These are phyloP conservation scores for California macrophylla DNA, from an alignment of 441 rosid genomes.

Conservation along the genomic window DNA sequence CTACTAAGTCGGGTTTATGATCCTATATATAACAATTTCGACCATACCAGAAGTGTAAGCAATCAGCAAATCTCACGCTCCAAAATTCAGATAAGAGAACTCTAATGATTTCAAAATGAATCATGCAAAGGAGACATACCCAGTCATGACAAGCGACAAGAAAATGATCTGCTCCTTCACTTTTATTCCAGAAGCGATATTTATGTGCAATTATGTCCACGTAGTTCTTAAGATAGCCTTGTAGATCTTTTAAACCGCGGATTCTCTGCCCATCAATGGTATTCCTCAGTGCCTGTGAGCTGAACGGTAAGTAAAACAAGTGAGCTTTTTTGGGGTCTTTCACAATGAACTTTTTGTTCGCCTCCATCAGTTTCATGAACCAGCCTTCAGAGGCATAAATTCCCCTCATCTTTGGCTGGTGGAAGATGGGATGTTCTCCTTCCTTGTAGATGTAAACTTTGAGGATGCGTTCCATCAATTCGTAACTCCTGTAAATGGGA, in stretches of 20 bases:
- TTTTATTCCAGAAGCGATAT: slow-evolving; percentile 78
- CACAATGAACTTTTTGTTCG: slow-evolving; percentile 58
- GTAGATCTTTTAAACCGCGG: slow-evolving; percentile 31
- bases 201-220: slow-evolving; percentile 45
- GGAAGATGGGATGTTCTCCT: slow-evolving; percentile 79
- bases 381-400: slow-evolving; percentile 91
- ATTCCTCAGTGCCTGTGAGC: slow-evolving; percentile 46
- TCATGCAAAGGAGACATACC: slow-evolving; percentile 40
- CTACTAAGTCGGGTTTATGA: neutral
- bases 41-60: neutral
- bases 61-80: neutral
- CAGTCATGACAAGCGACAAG: slow-evolving; percentile 91
- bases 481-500: slow-evolving; percentile 52
- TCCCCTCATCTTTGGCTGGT: slow-evolving; percentile 60
- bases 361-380: slow-evolving; percentile 84
- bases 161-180: slow-evolving; percentile 77
- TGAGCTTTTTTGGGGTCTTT: slow-evolving; percentile 77
- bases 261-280: slow-evolving; percentile 32
- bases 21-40: neutral
- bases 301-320: slow-evolving; percentile 75
- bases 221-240: slow-evolving; percentile 42
- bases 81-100: neutral
- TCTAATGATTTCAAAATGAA: slow-evolving; percentile 3
- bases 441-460: slow-evolving; percentile 72
- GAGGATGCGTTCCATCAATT: slow-evolving; percentile 66